These are phyloP conservation scores for Globisporangium rhizosaccharum DNA, from an alignment of 352 stramenopile genomes.

Conservation along the genomic window DNA sequence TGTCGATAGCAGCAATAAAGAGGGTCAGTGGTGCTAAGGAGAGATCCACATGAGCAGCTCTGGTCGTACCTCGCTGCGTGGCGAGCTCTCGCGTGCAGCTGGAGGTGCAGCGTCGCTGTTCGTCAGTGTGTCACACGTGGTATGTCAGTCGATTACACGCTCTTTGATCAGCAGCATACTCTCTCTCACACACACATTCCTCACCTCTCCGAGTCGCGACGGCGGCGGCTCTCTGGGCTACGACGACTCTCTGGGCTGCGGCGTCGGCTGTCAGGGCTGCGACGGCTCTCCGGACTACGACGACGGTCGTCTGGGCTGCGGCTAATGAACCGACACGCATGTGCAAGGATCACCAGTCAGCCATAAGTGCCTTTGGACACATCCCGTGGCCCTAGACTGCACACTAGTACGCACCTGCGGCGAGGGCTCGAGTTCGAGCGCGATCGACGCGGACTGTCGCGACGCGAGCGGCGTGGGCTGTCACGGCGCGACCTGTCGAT, in stretches of 20 bases:
- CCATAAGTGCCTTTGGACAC: background rate
- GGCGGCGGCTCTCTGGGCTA: background rate
- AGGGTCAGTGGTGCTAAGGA: too few relatives aligned
- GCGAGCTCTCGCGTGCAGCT: too few relatives aligned
- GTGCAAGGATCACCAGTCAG: background rate
- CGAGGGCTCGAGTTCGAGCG: slow-evolving; percentile 11
- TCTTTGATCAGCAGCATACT: too few relatives aligned
- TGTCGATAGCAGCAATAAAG: too few relatives aligned
- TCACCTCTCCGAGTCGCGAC: background rate
- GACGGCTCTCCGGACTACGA: background rate
- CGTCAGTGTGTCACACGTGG: too few relatives aligned
- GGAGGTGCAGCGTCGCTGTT: too few relatives aligned
- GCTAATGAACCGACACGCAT: background rate
- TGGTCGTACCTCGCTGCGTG: too few relatives aligned
- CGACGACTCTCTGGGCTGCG: background rate
- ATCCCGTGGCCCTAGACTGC: background rate
- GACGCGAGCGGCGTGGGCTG: background rate
- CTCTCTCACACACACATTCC: background rate
- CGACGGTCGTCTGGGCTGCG: slow-evolving; percentile 2
- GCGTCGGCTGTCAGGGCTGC: background rate
- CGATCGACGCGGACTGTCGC: slow-evolving; percentile 18
- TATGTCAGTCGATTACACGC: too few relatives aligned
- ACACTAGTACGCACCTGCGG: slow-evolving; percentile 2
- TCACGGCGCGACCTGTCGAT: background rate
- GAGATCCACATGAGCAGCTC: too few relatives aligned